A percentile compares a stretch with the other conserved stretches of the same genome.
Evolutionary conservation across 176 grass and related monocot species (phyloP).

Genomic region (Otatea glauca): DNA sequence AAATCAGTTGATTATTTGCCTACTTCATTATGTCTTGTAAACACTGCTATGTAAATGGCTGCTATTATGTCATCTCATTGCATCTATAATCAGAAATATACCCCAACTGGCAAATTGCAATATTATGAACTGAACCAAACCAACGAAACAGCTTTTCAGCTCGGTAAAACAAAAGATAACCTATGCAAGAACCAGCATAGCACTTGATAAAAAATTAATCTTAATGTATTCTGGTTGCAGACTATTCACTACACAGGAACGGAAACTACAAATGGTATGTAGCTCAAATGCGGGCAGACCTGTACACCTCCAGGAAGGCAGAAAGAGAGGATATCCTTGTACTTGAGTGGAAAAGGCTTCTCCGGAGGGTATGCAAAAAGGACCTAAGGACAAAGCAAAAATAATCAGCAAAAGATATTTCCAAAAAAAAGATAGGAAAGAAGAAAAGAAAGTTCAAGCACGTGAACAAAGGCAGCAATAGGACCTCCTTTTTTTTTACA

Average conservation of each 20-base stretch:
- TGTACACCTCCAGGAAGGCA: slow-evolving; percentile 97
- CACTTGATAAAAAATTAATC: neutral
- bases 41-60: neutral
- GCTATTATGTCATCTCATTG: neutral
- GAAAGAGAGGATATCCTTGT: slow-evolving; percentile 93
- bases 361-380: slow-evolving; percentile 96
- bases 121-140: slow-evolving; percentile 25
- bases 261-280: slow-evolving; percentile 12
- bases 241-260: neutral
- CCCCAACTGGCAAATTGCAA: slow-evolving; percentile 27
- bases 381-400: slow-evolving; percentile 60
- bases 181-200: neutral
- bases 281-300: slow-evolving; percentile 50
- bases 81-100: neutral
- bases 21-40: neutral
- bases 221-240: slow-evolving; percentile 17
- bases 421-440: neutral
- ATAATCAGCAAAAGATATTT: slow-evolving; percentile 30
- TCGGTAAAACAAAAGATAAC: neutral
- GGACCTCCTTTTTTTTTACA: slow-evolving; percentile 7
- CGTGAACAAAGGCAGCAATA: slow-evolving; percentile 17
- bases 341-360: slow-evolving; percentile 88
- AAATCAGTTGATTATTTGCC: neutral
- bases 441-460: neutral
- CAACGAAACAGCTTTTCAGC: neutral